Evolutionary conservation across 805 yeast genomes (phyloP), one percentile per base, ranked within the genome.

Genomic region (Wickerhamiella dianesei): DNA sequence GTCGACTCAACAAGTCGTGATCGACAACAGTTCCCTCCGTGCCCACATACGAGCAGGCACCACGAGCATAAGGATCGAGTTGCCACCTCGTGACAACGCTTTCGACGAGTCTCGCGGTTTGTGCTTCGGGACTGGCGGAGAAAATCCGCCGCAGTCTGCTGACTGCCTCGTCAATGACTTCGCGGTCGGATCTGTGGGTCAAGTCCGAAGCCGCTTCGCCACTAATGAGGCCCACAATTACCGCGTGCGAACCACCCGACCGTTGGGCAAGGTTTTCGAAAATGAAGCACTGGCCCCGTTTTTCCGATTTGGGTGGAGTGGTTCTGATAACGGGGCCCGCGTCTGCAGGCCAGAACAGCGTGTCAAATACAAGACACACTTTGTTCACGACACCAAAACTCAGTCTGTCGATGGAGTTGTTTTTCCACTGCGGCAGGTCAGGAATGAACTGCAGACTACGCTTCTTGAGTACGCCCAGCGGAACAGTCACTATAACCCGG

Each of bases 21-120:
- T 68, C 72, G 0, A 63, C 68, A 2, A 65, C 67, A 1, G 68
- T 63, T n/a, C 69, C 71, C 21, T 66, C 69, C 8, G 57, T 55
- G 2, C 71, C 72, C 13, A 67, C 66, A 47, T 65, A 67, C 9
- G 71, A 67, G 62, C 85, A 89, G 0, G 95, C 78, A 2, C 97
- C 97, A 47, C 82, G 65, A 2, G 84, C 72, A 57, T 71, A 84
- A 1, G 86, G 85, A 54, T 88, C 94, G 2, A 61, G 59, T 1
- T 94, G 80, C 97, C 97, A 89, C 21, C 76, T 66, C 0, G 89
- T 74, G 1, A 73, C 71, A 0, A 79, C 63, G 0, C 62, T 53
- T 50, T 67, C 72, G 1, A 59, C 59, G 13, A 68, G 60, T 35
- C 52, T 51, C 6, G 54, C 58, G 19, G 50, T 22, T 19, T 48